Base-by-base conservation (phyloP, 2,329 filamentous ascomycete genomes). In the Alternaria triticimaculans region DNA sequence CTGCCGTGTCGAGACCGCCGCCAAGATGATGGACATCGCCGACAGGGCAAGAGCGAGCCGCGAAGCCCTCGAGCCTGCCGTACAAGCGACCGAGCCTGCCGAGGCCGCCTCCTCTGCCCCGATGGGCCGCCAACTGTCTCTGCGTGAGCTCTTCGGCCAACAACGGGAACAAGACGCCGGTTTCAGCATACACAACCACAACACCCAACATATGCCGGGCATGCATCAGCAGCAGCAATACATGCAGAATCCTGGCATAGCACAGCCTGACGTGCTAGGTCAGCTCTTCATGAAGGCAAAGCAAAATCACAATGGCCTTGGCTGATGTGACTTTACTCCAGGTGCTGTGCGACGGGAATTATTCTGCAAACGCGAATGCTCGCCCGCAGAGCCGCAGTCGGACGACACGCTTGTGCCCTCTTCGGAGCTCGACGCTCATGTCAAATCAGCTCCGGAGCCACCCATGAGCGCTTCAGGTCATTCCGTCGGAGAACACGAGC, bases 11-110 rank as follows among this genome's bases (percentile, higher is more conserved):
- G 78, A 87, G 48, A 86, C 86, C 33, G 86, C 84, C 30, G 79
- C 83, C 59, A 81, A 86, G 61, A 88, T 90, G 64, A 80, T 83
- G 62, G 84, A 86, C 46, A 85, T 86, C 66, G 87, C 87, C 5
- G 78, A 81, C 25, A 82, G 83, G 72, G 87, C 86, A 2, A 83
- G 83, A 23, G 74, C 81, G 53, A 87, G 84, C 67, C 77, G 84
- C 60, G 83, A 82, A 56, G 74, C 82, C 20, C 82, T 58, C n/a
- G 73, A 74, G 56, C 33, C 65, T 30, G 57, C 56, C 12, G 55
- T 54, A 20, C 82, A 59, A 12, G 58, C 62, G 12, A 77, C 76
- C 11, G 66, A 80, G 23, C 72, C 78, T 44, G 71, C 71, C 30
- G 67, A 82, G 8, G 74, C 65, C 7, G 63, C 66, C 9, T 64